Conservation (phyloP, 1,139 yeast species). For the Wickerhamomyces sp. region DNA sequence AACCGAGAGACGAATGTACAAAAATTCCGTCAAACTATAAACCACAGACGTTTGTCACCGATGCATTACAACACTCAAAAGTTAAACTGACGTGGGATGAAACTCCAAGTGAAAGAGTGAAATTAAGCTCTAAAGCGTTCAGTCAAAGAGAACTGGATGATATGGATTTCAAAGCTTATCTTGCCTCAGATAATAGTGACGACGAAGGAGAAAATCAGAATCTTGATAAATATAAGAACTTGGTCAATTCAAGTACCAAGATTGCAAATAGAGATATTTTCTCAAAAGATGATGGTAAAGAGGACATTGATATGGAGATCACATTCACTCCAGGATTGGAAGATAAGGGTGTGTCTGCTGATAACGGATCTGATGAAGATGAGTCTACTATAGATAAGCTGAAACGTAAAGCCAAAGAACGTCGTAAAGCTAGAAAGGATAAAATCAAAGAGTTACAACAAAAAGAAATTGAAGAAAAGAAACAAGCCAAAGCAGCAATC, state of each 20-base stretch:
- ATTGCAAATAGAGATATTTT: conserved; percentile 32
- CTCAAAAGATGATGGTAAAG: conserved; percentile 37
- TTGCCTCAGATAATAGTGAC: conserved; percentile 82
- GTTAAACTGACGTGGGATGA: conserved; percentile 97
- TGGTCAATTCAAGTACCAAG: conserved; percentile 47
- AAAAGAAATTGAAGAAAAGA: conserved; percentile 39
- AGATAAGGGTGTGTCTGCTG: conserved; percentile 35
- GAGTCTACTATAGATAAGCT: conserved; percentile 80
- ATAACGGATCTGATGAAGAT: conserved; percentile 36
- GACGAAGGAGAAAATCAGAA: conserved; percentile 40
- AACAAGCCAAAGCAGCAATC: conserved; percentile 20
- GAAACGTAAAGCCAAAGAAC: conserved; percentile 87
- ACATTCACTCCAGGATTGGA: conserved; percentile 89
- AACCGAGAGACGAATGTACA: conserved; percentile 67
- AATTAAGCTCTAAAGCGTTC: conserved; percentile 74
- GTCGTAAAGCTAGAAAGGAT: conserved; percentile 77
- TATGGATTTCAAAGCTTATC: conserved; percentile 92
- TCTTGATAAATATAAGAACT: conserved; percentile 57
- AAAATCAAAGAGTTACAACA: conserved; percentile 57
- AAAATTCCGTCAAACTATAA: conserved; percentile 73
- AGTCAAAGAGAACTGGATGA: conserved; percentile 90
- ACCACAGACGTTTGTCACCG: conserved; percentile 85
- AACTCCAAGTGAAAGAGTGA: conserved; percentile 88
- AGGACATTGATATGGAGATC: conserved; percentile 89
- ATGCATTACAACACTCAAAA: conserved; percentile 89